These are phyloP conservation scores for Ustilago trichophora DNA, from an alignment of 1,284 basidiomycete species.

Conservation along the genomic window DNA sequence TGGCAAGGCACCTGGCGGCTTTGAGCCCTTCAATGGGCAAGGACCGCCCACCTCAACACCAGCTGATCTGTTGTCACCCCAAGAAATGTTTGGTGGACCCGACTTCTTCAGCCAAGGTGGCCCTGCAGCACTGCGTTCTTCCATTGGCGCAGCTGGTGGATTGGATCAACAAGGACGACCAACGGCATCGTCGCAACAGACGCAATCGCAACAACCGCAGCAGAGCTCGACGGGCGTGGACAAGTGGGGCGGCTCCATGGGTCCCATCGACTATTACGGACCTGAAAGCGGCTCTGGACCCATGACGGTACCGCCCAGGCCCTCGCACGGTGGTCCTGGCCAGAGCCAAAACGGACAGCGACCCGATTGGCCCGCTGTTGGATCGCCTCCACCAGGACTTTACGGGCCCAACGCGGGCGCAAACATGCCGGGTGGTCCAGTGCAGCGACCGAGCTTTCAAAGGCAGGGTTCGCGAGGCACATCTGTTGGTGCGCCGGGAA, in stretches of 20 bases:
- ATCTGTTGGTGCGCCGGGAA: too few relatives aligned
- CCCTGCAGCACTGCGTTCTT: conserved; percentile 16
- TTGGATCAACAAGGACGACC: conserved; percentile 8
- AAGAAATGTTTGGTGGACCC: conserved; percentile 41
- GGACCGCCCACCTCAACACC: conserved; percentile 12
- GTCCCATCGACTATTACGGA: conserved; percentile 57
- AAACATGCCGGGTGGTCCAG: neutral
- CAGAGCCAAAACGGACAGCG: conserved; percentile 15
- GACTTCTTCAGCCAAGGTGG: conserved; percentile 32
- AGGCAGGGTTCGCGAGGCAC: conserved; percentile 39
- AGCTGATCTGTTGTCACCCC: conserved; percentile 47
- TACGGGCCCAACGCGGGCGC: conserved; percentile 4
- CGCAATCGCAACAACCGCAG: conserved; percentile 7
- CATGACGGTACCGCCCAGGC: conserved; percentile 13
- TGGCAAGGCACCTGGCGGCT: conserved; percentile 17
- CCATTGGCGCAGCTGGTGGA: conserved; percentile 4
- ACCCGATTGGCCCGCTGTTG: conserved; percentile 50
- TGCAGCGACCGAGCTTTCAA: conserved; percentile 28
- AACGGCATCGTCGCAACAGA: conserved; percentile 2
- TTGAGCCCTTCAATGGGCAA: conserved; percentile 33
- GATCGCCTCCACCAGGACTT: conserved; percentile 51
- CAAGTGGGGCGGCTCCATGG: conserved; percentile 54
- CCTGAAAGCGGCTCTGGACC: conserved; percentile 31
- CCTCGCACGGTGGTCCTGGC: neutral
- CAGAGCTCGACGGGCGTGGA: conserved; percentile 16